Evolutionary conservation across 73 alveolate species (phyloP).

Genomic region (Paramecium pentaurelia): DNA sequence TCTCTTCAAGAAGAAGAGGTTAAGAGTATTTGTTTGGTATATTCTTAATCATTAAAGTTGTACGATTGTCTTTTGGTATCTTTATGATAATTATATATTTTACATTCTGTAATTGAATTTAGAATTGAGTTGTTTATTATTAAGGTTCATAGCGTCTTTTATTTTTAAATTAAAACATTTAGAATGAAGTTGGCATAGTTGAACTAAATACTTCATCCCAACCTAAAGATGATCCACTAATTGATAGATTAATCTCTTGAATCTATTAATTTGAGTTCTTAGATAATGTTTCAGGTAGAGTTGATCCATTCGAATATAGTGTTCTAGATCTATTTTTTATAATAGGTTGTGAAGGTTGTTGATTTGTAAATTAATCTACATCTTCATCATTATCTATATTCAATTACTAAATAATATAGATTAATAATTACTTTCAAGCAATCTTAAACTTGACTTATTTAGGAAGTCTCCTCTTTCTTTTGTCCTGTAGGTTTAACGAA

Average conservation of each 20-base stretch:
- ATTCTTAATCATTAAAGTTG: conserved; percentile 94
- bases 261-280: neutral
- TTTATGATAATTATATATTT: neutral
- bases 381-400: neutral
- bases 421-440: neutral
- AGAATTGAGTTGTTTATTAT: neutral
- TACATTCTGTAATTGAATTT: neutral
- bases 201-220: neutral
- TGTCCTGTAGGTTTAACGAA: neutral
- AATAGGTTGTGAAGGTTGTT: neutral
- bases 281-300: neutral
- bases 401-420: neutral
- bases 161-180: neutral
- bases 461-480: neutral
- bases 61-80: conserved; percentile 55
- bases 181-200: neutral
- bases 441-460: neutral
- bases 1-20: conserved; percentile 71
- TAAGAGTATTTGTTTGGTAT: conserved; percentile 93
- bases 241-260: neutral
- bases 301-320: neutral
- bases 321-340: neutral
- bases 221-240: neutral
- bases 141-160: neutral
- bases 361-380: neutral